Evolutionary conservation across 2,329 filamentous ascomycete genomes (phyloP).

Genomic region (Penicillium palitans): DNA sequence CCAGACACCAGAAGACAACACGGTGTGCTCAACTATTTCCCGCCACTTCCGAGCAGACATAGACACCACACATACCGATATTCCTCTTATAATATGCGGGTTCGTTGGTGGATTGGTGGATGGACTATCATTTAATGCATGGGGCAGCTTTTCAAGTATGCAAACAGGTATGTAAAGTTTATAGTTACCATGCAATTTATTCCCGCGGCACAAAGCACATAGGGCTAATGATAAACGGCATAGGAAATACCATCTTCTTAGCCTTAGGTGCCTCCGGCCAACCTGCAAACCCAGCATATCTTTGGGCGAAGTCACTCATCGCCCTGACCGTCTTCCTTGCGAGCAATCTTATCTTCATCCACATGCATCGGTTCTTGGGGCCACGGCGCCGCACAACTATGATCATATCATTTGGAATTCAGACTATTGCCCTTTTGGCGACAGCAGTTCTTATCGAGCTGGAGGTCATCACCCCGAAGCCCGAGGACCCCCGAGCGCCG

Average conservation of each 20-base stretch:
- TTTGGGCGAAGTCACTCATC: slow-evolving; percentile 47
- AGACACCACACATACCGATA: slow-evolving; percentile 28
- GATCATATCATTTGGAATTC: slow-evolving; percentile 42
- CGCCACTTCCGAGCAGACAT: slow-evolving; percentile 27
- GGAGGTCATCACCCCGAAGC: slow-evolving; percentile 33
- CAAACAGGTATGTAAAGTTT: slow-evolving; percentile 39
- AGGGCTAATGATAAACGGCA: not conserved
- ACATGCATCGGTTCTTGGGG: slow-evolving; percentile 32
- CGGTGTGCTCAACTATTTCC: slow-evolving; percentile 15
- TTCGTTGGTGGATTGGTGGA: slow-evolving; percentile 45
- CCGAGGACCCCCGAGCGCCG: slow-evolving; percentile 31
- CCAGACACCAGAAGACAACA: slow-evolving; percentile 14
- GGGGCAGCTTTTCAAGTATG: slow-evolving; percentile 47
- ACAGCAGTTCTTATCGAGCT: slow-evolving; percentile 40
- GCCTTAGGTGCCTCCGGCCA: slow-evolving; percentile 45
- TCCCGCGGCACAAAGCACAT: not conserved
- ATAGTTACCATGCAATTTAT: not conserved
- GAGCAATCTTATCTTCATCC: slow-evolving; percentile 44
- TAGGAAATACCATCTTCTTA: slow-evolving; percentile 48
- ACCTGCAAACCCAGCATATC: slow-evolving; percentile 41
- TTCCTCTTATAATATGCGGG: slow-evolving; percentile 37
- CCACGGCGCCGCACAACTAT: slow-evolving; percentile 42
- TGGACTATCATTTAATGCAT: slow-evolving; percentile 44
- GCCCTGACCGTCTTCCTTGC: slow-evolving; percentile 42
- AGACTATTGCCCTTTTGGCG: slow-evolving; percentile 37